phyloP scores from a whole-genome alignment of 1,284 basidiomycete genomes.

The Irpex lacteus region DNA sequence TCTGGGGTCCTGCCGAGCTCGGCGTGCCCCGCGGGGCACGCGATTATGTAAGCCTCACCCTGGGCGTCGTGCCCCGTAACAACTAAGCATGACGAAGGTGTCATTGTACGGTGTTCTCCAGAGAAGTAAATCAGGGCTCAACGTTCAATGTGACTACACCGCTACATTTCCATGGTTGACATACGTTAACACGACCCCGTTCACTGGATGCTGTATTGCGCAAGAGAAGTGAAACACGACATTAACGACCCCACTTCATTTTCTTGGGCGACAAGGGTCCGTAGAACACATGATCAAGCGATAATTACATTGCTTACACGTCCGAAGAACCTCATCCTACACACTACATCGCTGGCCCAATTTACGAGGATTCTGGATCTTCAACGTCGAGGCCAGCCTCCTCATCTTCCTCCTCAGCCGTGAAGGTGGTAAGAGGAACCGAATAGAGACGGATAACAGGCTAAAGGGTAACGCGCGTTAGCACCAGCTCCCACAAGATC shows the following conservation, averaged over 20 bases:
- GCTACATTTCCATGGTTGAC: too few species aligned
- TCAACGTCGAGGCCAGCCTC: slow-evolving; percentile 52
- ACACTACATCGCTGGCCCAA: background rate
- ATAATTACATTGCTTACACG: background rate
- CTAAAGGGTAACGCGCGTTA: slow-evolving; percentile 39
- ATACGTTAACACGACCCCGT: too few species aligned
- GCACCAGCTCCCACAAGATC: background rate
- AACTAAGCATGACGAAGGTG: background rate
- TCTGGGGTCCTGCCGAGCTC: too few species aligned
- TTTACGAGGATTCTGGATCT: slow-evolving; percentile 35
- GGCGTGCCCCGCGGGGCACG: too few species aligned
- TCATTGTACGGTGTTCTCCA: too few species aligned
- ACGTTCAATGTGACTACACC: too few species aligned
- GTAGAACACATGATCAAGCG: background rate
- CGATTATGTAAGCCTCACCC: too few species aligned
- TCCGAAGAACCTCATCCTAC: background rate
- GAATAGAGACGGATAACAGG: slow-evolving; percentile 92
- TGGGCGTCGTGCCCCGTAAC: too few species aligned
- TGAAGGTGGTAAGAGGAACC: slow-evolving; percentile 87
- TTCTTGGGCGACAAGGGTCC: background rate
- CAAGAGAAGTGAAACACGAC: background rate
- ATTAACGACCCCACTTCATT: background rate
- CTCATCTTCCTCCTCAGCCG: slow-evolving; percentile 55
- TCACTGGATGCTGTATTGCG: background rate
- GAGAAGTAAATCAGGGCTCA: too few species aligned